Percentiles rank a stretch among this genome's conserved stretches.
phyloP scores from a whole-genome alignment of 2,329 filamentous ascomycete species.

The Phyllosticta ampelicida region DNA sequence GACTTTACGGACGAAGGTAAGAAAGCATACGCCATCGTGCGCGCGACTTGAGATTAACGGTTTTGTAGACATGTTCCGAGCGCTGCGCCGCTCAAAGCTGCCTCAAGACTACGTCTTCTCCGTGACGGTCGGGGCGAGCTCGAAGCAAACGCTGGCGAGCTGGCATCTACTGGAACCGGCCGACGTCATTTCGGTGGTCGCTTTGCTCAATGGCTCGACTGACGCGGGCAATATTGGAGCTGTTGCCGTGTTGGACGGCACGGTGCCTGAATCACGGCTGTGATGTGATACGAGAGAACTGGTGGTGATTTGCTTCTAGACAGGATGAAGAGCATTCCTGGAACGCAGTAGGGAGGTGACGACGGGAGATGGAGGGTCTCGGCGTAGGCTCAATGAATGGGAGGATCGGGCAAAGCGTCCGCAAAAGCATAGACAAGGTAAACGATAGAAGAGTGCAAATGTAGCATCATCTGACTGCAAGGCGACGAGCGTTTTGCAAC shows the following conservation, averaged over 20 bases:
- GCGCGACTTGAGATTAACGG: not conserved
- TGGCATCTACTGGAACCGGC: slow-evolving; percentile 84
- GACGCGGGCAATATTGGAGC: slow-evolving; percentile 31
- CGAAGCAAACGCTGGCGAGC: slow-evolving; percentile 79
- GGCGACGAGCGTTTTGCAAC: not conserved
- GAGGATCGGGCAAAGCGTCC: not conserved
- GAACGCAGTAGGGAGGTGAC: not conserved
- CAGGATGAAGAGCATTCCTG: not conserved
- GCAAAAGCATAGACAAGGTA: not conserved
- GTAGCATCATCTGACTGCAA: not conserved
- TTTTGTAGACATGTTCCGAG: slow-evolving; percentile 64
- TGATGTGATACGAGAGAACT: not conserved
- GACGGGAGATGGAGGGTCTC: not conserved
- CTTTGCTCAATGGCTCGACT: slow-evolving; percentile 42
- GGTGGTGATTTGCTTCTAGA: not conserved
- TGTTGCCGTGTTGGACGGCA: slow-evolving; percentile 30
- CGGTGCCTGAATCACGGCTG: slow-evolving; percentile 21
- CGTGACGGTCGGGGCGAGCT: slow-evolving; percentile 82
- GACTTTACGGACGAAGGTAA: slow-evolving; percentile 96
- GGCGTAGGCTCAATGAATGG: not conserved
- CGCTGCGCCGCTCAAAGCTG: slow-evolving; percentile 51
- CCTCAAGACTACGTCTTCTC: slow-evolving; percentile 65
- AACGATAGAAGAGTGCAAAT: not conserved
- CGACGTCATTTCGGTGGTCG: slow-evolving; percentile 65
- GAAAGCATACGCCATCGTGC: slow-evolving; percentile 8